phyloP scores from a whole-genome alignment of 257 asterid genomes.

The Hygrophila difformis region DNA sequence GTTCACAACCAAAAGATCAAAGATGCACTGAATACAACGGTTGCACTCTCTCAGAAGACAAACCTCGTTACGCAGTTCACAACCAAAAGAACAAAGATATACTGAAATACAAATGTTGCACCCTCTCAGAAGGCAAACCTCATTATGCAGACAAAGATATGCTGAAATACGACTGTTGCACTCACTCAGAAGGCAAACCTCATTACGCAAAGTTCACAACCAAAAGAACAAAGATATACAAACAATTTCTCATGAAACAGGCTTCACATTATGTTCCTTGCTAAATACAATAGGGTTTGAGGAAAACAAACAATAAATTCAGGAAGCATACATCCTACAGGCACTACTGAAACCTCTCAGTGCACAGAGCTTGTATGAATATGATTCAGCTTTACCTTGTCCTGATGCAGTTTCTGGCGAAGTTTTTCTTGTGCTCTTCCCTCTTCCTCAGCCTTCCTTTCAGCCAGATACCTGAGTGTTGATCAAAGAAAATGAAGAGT shows the following conservation, averaged over 20 bases:
- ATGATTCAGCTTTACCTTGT: conserved; percentile 40
- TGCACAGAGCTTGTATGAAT: neutral
- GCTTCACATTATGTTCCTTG: too few species aligned
- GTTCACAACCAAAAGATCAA: too few species aligned
- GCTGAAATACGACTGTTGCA: too few species aligned
- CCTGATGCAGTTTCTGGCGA: conserved; percentile 64
- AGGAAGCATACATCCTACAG: neutral
- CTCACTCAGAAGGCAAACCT: too few species aligned
- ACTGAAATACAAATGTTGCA: too few species aligned
- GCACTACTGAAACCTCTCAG: neutral
- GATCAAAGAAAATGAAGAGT: conserved; percentile 9
- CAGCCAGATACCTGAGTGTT: conserved; percentile 36
- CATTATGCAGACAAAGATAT: too few species aligned
- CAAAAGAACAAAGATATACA: neutral
- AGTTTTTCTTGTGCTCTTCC: conserved; percentile 52
- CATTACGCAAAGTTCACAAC: neutral
- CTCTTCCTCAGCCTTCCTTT: conserved; percentile 46
- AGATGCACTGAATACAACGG: too few species aligned
- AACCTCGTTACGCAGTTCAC: too few species aligned
- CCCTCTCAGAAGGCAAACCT: too few species aligned
- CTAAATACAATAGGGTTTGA: too few species aligned
- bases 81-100: neutral
- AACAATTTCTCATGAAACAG: neutral
- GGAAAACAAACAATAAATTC: neutral
- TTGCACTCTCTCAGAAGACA: too few species aligned